A percentile compares a stretch with the other conserved stretches of the same genome.
phyloP scores from a whole-genome alignment of 345 rosid species.

The Lepidium aucheri region DNA sequence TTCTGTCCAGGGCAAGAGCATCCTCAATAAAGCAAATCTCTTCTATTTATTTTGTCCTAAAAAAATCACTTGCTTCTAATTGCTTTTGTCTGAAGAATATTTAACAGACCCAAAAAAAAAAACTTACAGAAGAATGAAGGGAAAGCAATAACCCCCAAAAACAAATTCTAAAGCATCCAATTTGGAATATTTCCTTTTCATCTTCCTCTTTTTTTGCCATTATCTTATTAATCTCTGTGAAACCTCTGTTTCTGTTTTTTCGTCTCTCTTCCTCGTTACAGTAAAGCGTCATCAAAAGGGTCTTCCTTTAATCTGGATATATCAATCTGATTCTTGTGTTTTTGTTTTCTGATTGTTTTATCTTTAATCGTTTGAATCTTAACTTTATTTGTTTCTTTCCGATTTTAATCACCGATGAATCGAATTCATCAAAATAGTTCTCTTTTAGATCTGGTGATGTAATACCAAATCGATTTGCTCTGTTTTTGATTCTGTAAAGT shows the following conservation, averaged over 20 bases:
- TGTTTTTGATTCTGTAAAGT: constrained; percentile 5
- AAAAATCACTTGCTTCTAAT: background rate
- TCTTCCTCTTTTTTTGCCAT: background rate
- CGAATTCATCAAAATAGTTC: background rate
- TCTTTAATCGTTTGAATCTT: background rate
- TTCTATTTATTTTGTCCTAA: background rate
- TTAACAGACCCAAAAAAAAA: background rate
- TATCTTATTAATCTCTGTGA: constrained; percentile 7
- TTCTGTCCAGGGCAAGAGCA: constrained; percentile 24
- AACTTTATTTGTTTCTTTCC: background rate
- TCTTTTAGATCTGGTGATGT: constrained; percentile 31
- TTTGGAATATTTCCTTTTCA: constrained; percentile 32
- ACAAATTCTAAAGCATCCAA: constrained; percentile 19
- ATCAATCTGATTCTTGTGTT: constrained; percentile 2
- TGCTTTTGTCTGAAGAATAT: constrained; percentile 11
- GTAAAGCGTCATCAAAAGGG: constrained; percentile 11
- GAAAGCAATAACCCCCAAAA: constrained; percentile 9
- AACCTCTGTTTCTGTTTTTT: background rate
- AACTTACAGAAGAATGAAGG: constrained; percentile 13
- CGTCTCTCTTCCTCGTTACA: constrained; percentile 10
- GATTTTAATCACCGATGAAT: constrained; percentile 8
- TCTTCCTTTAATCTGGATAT: constrained; percentile 19
- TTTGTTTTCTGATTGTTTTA: background rate
- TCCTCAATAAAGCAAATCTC: constrained; percentile 16
- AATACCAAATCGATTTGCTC: constrained; percentile 1